Conservation (phyloP, 768 basidiomycete genomes). For the Xerocomellus amylosporus region DNA sequence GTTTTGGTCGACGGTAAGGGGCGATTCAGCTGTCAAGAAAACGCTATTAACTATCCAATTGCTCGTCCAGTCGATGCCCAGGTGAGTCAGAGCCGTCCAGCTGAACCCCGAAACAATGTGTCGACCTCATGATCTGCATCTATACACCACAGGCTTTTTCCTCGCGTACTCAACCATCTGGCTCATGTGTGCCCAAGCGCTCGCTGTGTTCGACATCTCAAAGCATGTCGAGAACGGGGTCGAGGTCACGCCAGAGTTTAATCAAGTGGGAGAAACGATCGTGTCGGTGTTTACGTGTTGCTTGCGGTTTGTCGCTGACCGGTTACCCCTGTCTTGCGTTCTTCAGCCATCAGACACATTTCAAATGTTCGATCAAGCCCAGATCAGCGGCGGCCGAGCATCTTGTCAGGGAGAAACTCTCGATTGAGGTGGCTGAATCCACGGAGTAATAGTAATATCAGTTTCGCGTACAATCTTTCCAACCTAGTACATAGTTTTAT, state of each 20-base stretch:
- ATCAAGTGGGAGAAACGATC: slow-evolving; percentile 17
- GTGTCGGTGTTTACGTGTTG: not conserved
- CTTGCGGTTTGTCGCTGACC: not conserved
- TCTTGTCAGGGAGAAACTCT: too few species aligned
- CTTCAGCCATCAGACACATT: slow-evolving; percentile 4
- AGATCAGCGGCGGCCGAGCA: not conserved
- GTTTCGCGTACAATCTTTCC: too few species aligned
- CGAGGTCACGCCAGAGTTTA: slow-evolving; percentile 45
- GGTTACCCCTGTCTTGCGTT: not conserved
- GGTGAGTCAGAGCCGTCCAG: not conserved
- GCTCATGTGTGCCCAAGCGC: slow-evolving; percentile 30
- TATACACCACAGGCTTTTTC: slow-evolving; percentile 19
- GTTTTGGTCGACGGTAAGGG: slow-evolving; percentile 19
- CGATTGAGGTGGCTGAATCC: too few species aligned
- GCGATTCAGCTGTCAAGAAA: rapidly evolving
- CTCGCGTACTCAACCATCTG: slow-evolving; percentile 28
- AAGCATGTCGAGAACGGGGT: slow-evolving; percentile 40
- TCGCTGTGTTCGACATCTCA: slow-evolving; percentile 44
- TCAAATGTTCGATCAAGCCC: slow-evolving; percentile 9
- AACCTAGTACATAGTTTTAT: too few species aligned
- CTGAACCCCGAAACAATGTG: not conserved
- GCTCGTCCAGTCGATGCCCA: slow-evolving; percentile 9
- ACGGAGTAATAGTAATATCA: too few species aligned
- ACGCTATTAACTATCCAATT: not conserved
- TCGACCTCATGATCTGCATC: not conserved